Conservation (phyloP, 2,329 filamentous ascomycete genomes). For the Cladosporium sp. region DNA sequence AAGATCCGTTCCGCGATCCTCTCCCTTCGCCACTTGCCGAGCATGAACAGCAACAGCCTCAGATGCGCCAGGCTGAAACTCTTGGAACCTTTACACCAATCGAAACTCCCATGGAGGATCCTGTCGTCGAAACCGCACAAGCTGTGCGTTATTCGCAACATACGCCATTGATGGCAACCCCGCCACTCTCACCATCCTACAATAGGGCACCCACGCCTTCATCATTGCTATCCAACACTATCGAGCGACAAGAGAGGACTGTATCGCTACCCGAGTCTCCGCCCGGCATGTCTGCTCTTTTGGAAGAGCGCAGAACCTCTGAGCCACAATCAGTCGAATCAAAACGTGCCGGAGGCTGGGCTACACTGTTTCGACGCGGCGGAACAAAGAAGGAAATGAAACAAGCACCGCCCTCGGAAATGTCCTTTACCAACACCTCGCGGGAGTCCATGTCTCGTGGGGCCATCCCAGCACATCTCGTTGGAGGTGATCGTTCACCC, state of each 20-base stretch:
- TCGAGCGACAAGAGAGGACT: conserved; percentile 23
- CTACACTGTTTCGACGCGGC: conserved; percentile 73
- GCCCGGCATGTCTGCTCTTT: conserved; percentile 37
- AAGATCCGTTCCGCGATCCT: conserved; percentile 35
- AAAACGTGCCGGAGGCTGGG: conserved; percentile 55
- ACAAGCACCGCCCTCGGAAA: conserved; percentile 65
- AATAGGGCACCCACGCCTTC: conserved; percentile 21
- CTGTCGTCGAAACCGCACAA: conserved; percentile 52
- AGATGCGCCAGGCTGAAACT: conserved; percentile 3
- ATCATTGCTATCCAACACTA: conserved; percentile 5
- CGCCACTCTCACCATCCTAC: conserved; percentile 38
- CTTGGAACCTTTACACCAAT: conserved; percentile 38
- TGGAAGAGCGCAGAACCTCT: conserved; percentile 30
- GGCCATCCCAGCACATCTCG: conserved; percentile 52
- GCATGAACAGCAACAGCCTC: conserved; percentile 22
- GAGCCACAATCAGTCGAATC: conserved; percentile 50
- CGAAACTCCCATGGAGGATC: conserved; percentile 48
- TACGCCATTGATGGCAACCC: conserved; percentile 34
- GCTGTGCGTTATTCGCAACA: conserved; percentile 30
- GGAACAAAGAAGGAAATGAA: conserved; percentile 48
- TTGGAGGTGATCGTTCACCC: conserved; percentile 40
- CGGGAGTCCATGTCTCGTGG: conserved; percentile 77
- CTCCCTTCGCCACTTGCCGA: conserved; percentile 24
- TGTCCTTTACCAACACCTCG: conserved; percentile 80
- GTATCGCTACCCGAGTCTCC: conserved; percentile 29